A percentile compares a stretch with the other conserved stretches of the same genome.
phyloP scores from a whole-genome alignment of 2,329 filamentous ascomycete species.

The Daldinia sp. region DNA sequence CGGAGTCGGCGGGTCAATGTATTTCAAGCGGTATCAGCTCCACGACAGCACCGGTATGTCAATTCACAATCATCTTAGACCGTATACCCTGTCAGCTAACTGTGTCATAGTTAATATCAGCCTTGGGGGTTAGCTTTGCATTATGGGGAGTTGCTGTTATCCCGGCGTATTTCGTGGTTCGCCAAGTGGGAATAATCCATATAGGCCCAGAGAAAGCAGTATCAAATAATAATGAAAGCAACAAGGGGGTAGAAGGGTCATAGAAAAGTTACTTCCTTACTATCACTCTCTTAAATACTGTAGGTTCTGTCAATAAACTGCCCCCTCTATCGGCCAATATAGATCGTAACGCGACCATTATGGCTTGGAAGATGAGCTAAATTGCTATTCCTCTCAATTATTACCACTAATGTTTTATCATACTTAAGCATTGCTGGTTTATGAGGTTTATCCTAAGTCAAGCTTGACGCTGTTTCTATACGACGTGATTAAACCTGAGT shows the following conservation, averaged over 20 bases:
- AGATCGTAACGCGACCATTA: background rate
- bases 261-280: background rate
- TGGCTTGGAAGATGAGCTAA: background rate
- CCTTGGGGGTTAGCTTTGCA: constrained; percentile 44
- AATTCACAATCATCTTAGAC: background rate
- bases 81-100: background rate
- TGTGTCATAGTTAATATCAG: constrained; percentile 33
- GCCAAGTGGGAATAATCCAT: constrained; percentile 41
- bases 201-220: constrained; percentile 27
- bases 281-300: background rate
- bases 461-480: too few relatives aligned
- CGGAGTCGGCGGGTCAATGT: constrained; percentile 49
- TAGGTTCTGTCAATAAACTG: background rate
- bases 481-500: too few relatives aligned
- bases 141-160: constrained; percentile 47
- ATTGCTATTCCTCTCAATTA: too few relatives aligned
- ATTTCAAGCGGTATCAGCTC: constrained; percentile 51
- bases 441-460: too few relatives aligned
- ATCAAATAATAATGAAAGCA: background rate
- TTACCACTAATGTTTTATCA: too few relatives aligned
- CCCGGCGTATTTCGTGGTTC: constrained; percentile 45
- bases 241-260: background rate
- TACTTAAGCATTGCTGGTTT: too few relatives aligned
- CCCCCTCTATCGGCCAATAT: background rate
- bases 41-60: constrained; percentile 23